A percentile compares a stretch with the other conserved stretches of the same genome.
phyloP scores from a whole-genome alignment of 768 basidiomycete species.

The Inosperma sp. region DNA sequence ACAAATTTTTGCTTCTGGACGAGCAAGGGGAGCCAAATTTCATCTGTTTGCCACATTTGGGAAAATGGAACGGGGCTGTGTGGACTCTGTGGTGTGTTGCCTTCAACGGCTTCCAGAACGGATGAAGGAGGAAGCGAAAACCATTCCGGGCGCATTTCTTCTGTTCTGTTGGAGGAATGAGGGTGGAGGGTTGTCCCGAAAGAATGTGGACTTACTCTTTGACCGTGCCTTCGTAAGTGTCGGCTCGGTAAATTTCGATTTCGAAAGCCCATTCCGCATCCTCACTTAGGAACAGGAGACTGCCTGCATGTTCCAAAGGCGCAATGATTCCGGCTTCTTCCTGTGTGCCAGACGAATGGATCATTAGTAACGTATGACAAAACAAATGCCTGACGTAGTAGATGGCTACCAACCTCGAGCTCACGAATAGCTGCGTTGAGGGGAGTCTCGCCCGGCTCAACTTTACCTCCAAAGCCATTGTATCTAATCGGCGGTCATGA shows the following conservation, averaged over 20 bases:
- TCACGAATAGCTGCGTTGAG: constrained; percentile 73
- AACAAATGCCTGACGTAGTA: not conserved
- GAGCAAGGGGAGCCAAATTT: constrained; percentile 65
- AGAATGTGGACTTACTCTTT: constrained; percentile 51
- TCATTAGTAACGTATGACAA: not conserved
- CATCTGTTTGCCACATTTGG: constrained; percentile 58
- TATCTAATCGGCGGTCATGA: constrained; percentile 42
- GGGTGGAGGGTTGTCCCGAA: not conserved
- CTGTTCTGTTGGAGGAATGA: constrained; percentile 46
- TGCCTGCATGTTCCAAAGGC: constrained; percentile 57
- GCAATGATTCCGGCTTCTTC: constrained; percentile 81
- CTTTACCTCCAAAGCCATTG: constrained; percentile 88
- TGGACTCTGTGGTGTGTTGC: not conserved
- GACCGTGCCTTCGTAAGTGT: constrained; percentile 53
- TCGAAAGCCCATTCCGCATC: constrained; percentile 57
- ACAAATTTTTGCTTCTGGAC: constrained; percentile 36
- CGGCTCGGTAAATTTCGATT: constrained; percentile 68
- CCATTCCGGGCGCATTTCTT: constrained; percentile 88
- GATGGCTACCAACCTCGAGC: constrained; percentile 41
- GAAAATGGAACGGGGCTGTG: constrained; percentile 51
- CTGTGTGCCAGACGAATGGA: constrained; percentile 35
- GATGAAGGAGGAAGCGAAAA: constrained; percentile 35
- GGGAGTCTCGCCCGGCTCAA: constrained; percentile 67
- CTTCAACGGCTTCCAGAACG: not conserved
- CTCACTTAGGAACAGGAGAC: constrained; percentile 56